phyloP scores from a whole-genome alignment of 2,329 filamentous ascomycete genomes.

The Conoideocrella luteorostrata region DNA sequence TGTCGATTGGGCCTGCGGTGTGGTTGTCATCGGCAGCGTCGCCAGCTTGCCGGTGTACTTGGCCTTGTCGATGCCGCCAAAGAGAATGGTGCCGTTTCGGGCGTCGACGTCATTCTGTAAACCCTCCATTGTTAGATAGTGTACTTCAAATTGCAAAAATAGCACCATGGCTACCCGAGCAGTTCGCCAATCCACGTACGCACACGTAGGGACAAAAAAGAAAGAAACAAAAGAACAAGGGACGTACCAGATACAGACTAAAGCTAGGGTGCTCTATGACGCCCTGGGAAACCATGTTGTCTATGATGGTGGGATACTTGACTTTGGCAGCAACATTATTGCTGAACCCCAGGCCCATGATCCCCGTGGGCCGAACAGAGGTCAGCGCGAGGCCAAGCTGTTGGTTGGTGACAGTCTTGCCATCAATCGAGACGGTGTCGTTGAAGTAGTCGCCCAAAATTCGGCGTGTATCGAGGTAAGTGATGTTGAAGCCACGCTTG shows the following conservation, averaged over 20 bases:
- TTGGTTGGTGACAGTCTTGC: slow-evolving; percentile 38
- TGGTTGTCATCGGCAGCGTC: slow-evolving; percentile 39
- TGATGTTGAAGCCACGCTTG: slow-evolving; percentile 47
- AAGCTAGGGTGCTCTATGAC: slow-evolving; percentile 59
- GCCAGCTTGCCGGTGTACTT: slow-evolving; percentile 57
- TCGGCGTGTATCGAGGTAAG: slow-evolving; percentile 52
- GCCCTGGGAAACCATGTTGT: slow-evolving; percentile 55
- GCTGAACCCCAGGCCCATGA: slow-evolving; percentile 54
- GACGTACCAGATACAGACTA: slow-evolving; percentile 54
- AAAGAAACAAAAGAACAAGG: background rate
- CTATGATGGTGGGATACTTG: slow-evolving; percentile 53
- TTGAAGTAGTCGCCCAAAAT: slow-evolving; percentile 52
- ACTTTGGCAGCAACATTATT: slow-evolving; percentile 38
- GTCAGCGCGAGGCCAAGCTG: slow-evolving; percentile 49
- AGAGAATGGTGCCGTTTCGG: slow-evolving; percentile 64
- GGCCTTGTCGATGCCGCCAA: slow-evolving; percentile 69
- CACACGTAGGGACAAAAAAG: too few relatives aligned
- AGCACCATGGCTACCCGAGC: too few relatives aligned
- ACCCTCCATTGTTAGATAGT: too few relatives aligned
- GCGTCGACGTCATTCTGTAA: slow-evolving; percentile 58
- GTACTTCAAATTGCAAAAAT: too few relatives aligned
- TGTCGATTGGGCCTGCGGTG: slow-evolving; percentile 30
- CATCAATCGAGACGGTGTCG: slow-evolving; percentile 48
- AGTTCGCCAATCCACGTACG: too few relatives aligned
- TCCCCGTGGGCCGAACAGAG: slow-evolving; percentile 45